Base-by-base conservation (phyloP, 768 basidiomycete species). In the Tylopilus plumbeoviolaceoides region DNA sequence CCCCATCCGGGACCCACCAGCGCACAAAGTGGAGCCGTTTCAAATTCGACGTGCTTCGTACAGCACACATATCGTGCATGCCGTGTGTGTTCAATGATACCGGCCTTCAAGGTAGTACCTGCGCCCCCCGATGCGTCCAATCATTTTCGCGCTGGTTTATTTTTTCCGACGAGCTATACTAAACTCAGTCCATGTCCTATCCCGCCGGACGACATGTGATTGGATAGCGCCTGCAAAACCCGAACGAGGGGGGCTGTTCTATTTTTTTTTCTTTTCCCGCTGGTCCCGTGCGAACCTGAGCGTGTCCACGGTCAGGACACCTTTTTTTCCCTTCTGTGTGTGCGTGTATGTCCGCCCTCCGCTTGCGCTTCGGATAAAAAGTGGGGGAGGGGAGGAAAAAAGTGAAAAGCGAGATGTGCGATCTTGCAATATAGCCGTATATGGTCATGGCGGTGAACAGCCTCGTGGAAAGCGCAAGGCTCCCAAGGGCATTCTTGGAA, bases 391-490 rank as follows among this genome's bases (percentile, higher is more conserved):
- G 14, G 10, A 23, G 9, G 1, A 8, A 20, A 12, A 12, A 1
- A 15, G n/a, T 10, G 20, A 50, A 38, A 42, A 30, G 23, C 25
- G 54, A 59, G 53, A 54, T 57, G 21, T 25, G 6, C 35, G n/a
- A 44, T 51, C 46, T 48, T 18, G 20, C 51, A 63, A 61, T 68
- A 43, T 65, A 59, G 18, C 66, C 62, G 39, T 56, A 56, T 67
- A 42, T 55, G 57, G 66, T 14, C 35, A 47, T 27, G 7, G 35
- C n/a, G 28, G 44, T 35, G 35, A 40, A 50, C 40, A 14, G 56
- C 67, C 65, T 63, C 66, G 55, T 70, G 67, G 66, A 62, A 62
- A 53, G 49, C 59, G 59, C 61, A 50, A 68, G 67, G 65, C 58
- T 5, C 18, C 10, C 2, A 20, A 20, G 35, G 47, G 20, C 18